Base-by-base conservation (phyloP, 2,329 filamentous ascomycete species). In the Calonectria pteridis region DNA sequence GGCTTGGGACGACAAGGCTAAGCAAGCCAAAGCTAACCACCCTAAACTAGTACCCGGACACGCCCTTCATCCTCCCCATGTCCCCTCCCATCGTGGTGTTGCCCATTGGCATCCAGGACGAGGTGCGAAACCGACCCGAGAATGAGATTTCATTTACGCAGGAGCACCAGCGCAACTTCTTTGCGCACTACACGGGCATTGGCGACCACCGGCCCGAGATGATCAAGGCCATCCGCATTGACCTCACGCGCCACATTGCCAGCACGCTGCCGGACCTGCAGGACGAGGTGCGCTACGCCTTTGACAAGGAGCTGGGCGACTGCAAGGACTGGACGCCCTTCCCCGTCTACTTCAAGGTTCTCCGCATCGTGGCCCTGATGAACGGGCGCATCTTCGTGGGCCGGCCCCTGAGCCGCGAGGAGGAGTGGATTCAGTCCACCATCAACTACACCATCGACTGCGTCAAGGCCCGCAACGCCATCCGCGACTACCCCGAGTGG, bases 221-320 rank as follows among this genome's bases (percentile, higher is more conserved):
- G 69, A 72, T 72, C 63, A 72, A 72, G 69, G 69, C 69, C 33
- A 72, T 72, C 16, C 69, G 69, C 46, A 72, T 72, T n/a, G 69
- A 72, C 46, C 69, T 72, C 31, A 72, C 69, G 20, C 31, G 69
- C 20, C 69, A 72, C 69, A 72, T 72, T 53, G 53, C 63, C 26
- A 72, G 53, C 69, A 72, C 63, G 23, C 51, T 72, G n/a, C 69
- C 69, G 5, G 69, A 58, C 28, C 64, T 72, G 28, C 69, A 72
- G 55, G 69, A 72, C n/a, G 69, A 72, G 53, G 64, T 67, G 11
- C 63, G 69, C 6, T 72, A 33, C 46, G 63, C 51, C 3, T 72
- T 72, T 18, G 69, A 72, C 69, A 72, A 72, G 69, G 69, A 72
- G 23, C 40, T 72, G 16, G 63, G 69, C 31, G 69, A 67, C 28